Base-by-base conservation (phyloP, 441 rosid genomes). In the Gossypium trilobum region DNA sequence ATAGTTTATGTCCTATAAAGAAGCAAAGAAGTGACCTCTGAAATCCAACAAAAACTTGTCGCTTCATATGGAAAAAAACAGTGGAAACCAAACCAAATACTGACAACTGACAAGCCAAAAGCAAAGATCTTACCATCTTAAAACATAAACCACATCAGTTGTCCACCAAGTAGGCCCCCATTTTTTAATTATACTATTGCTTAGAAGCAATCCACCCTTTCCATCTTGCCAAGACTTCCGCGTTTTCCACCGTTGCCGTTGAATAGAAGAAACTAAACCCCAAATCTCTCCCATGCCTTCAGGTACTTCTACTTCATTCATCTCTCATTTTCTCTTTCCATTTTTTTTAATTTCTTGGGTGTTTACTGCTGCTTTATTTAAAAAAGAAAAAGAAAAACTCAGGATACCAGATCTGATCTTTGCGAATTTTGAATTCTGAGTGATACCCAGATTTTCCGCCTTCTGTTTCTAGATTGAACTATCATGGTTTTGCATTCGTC, bases 351-450 rank as follows among this genome's bases (percentile, higher is more conserved):
- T 60, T 42, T 70, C 2, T 6, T 42, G 0, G 50, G 17, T 59
- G 50, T 59, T 9, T 68, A 8, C 13, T 31, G 25, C 13, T 22
- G 39, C 14, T 36, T 2, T 42, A 0, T 2, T 3, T 48, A 3
- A 33, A 33, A 33, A 33, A 6, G 9, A 33, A 33, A 33, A 3
- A 14, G 39, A 33, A 6, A 33, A 33, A 33, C 39, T 6, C 31
- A 7, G 39, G 54, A 22, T 59, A 29, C 55, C 39, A 68, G 82
- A 79, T 79, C 79, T 72, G 62, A 55, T 72, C 36, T 46, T 25
- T 16, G 19, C 20, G 13, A 1, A n/a, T 31, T 71, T 8, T 57
- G 68, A 62, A 54, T 51, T 52, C 31, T 54, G 54, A 27, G 67
- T 52, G 25, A 68, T 62, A 9, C 29, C 72, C 51, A 73, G 52